These are phyloP conservation scores for Globisporangium nagaii DNA, from an alignment of 352 stramenopile species.

Conservation along the genomic window DNA sequence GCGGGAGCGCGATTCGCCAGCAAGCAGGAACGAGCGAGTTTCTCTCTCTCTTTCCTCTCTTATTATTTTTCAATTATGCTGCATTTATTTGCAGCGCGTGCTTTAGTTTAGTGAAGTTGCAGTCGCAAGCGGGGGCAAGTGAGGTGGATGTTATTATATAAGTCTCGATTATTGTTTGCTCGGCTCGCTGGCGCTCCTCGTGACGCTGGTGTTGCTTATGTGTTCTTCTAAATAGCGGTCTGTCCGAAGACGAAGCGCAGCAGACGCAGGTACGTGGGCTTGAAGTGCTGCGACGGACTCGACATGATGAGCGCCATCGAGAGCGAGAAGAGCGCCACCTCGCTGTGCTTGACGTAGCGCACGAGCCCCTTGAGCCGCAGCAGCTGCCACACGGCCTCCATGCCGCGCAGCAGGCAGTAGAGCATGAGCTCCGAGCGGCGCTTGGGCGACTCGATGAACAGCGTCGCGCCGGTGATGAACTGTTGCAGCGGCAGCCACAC, in stretches of 20 bases:
- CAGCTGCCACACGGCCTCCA: conserved; percentile 74
- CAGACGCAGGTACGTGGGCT: conserved; percentile 74
- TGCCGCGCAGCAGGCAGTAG: conserved; percentile 65
- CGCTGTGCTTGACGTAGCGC: conserved; percentile 62
- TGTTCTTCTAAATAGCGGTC: conserved; percentile 59
- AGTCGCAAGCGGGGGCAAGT: not conserved
- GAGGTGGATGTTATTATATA: conserved; percentile 2
- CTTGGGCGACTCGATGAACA: conserved; percentile 80
- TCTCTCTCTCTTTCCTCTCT: too few relatives aligned
- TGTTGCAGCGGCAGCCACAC: conserved; percentile 9
- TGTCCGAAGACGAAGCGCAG: conserved; percentile 77
- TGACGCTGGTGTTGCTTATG: not conserved
- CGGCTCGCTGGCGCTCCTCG: not conserved
- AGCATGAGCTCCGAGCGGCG: conserved; percentile 78
- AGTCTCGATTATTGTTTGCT: not conserved
- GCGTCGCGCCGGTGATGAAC: conserved; percentile 42
- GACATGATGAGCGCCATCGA: conserved; percentile 85
- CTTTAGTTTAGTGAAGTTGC: not conserved
- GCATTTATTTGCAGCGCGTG: not conserved
- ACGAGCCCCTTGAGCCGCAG: conserved; percentile 57
- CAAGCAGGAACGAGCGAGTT: too few relatives aligned
- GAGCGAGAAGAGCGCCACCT: conserved; percentile 75
- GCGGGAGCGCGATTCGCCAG: too few relatives aligned
- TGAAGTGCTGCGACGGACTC: conserved; percentile 65
- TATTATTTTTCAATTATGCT: not conserved